phyloP scores from a whole-genome alignment of 2,329 filamentous ascomycete species.

The Erysiphe neolycopersici region DNA sequence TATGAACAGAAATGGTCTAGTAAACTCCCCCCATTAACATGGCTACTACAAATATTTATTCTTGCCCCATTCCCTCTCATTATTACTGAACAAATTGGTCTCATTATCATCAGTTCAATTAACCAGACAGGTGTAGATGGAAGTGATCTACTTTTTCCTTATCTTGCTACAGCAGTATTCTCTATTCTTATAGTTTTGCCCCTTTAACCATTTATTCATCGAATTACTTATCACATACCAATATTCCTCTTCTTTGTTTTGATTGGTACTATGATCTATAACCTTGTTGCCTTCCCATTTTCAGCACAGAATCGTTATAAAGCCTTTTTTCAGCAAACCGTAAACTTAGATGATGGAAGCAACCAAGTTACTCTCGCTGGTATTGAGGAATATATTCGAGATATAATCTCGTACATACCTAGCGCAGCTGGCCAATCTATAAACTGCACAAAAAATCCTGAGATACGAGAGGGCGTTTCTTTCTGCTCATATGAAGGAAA shows the following conservation, averaged over 20 bases:
- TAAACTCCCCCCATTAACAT: conserved; percentile 55
- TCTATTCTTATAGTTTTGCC: conserved; percentile 51
- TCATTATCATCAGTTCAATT: conserved; percentile 44
- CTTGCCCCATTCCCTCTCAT: conserved; percentile 55
- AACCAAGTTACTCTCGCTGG: conserved; percentile 46
- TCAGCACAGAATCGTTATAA: conserved; percentile 57
- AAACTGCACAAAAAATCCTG: conserved; percentile 20
- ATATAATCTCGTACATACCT: conserved; percentile 42
- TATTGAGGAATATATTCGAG: conserved; percentile 35
- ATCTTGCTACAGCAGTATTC: conserved; percentile 40
- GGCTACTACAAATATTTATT: conserved; percentile 65
- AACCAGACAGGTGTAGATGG: conserved; percentile 71
- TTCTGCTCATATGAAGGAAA: conserved; percentile 50
- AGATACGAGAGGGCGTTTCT: conserved; percentile 22
- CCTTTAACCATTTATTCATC: conserved; percentile 60
- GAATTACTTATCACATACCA: conserved; percentile 61
- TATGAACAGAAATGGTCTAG: conserved; percentile 71
- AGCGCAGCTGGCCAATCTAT: conserved; percentile 36
- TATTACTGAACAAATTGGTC: conserved; percentile 46
- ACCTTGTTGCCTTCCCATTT: conserved; percentile 70
- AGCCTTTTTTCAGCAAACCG: conserved; percentile 57
- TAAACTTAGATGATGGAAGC: conserved; percentile 48
- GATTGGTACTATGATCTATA: conserved; percentile 55
- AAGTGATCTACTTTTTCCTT: conserved; percentile 40
- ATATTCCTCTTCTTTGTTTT: conserved; percentile 49